Base-by-base conservation (phyloP, 176 grass and related monocot genomes). In the Musa beccarii region DNA sequence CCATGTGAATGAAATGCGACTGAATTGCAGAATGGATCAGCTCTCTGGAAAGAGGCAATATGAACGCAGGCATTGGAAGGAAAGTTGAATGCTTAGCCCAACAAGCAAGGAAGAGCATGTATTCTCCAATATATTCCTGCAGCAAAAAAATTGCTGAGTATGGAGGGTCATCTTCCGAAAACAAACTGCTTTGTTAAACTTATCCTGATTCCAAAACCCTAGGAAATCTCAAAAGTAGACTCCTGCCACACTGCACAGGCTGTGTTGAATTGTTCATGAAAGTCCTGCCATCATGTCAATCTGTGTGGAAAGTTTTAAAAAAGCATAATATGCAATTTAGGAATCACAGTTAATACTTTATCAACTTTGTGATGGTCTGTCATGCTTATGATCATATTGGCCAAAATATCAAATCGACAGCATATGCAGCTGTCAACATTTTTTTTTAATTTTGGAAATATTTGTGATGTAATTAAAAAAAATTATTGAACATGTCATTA, bases 121-220 rank as follows among this genome's bases (percentile, higher is more conserved):
- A 70, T 86, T 86, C 79, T 87, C 79, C 83, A 77, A 81, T 81
- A 86, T 82, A 86, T 86, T 89, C 94, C 94, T 97, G 94, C 94
- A 85, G 72, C 88, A 97, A 97, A 97, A 90, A 97, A 97, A 97
- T 87, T 89, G 87, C 83, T 97, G 90, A 97, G 93, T 87, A 85
- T 54, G 54, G 81, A 81, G 78, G 83, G 78, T 88, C 76, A 89
- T 55, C 61, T 68, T 55, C 24, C 52, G 85, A 82, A 77, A 85
- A 88, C 86, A 76, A 85, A 87, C 16, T 86, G 77, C 17, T 79
- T 81, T 83, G 89, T 70, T 86, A 85, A 75, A 89, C 81, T 77
- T 81, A 87, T 89, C 84, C 82, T 83, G 85, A 72, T 81, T 77
- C 59, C 80, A 67, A 89, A 64, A 78, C 74, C 82, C 62, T 53